Percentiles rank a stretch among this genome's conserved stretches.
Conservation (phyloP, 1,284 basidiomycete genomes). For the Naganishia sp. region DNA sequence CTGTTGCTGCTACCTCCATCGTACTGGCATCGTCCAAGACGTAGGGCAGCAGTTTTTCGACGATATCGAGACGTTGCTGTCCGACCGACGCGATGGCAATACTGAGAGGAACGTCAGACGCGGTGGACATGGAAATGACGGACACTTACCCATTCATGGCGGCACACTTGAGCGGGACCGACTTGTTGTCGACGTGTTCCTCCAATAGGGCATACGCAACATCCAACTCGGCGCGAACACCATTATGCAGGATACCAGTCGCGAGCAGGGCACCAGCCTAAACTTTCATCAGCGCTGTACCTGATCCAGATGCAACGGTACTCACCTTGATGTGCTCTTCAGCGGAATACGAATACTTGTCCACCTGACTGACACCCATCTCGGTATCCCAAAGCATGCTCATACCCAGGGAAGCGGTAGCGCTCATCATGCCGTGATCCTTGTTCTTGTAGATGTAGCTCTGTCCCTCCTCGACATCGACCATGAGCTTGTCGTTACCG, state of each 20-base stretch:
- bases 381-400: slow-evolving; percentile 97
- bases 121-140: no score
- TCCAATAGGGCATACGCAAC: slow-evolving; percentile 87
- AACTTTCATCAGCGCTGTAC: slow-evolving; percentile 3
- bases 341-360: slow-evolving; percentile 95
- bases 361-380: slow-evolving; percentile 87
- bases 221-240: slow-evolving; percentile 90
- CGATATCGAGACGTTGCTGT: slow-evolving; percentile 83
- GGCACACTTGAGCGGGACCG: slow-evolving; percentile 76
- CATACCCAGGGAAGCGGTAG: slow-evolving; percentile 89
- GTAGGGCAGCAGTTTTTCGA: slow-evolving; percentile 73
- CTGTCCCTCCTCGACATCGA: slow-evolving; percentile 89
- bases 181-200: slow-evolving; percentile 89
- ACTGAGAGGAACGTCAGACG: slow-evolving; percentile 44
- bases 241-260: slow-evolving; percentile 87
- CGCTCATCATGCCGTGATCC: slow-evolving; percentile 96
- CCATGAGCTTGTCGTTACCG: slow-evolving; percentile 98
- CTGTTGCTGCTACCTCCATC: slow-evolving; percentile 86
- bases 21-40: slow-evolving; percentile 76
- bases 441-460: slow-evolving; percentile 99
- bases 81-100: slow-evolving; percentile 94
- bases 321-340: slow-evolving; percentile 92
- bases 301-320: slow-evolving; percentile 10
- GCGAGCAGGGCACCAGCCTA: slow-evolving; percentile 91
- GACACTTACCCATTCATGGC: slow-evolving; percentile 71